These are phyloP conservation scores for Pholiota molesta DNA, from an alignment of 768 basidiomycete genomes.

Conservation along the genomic window DNA sequence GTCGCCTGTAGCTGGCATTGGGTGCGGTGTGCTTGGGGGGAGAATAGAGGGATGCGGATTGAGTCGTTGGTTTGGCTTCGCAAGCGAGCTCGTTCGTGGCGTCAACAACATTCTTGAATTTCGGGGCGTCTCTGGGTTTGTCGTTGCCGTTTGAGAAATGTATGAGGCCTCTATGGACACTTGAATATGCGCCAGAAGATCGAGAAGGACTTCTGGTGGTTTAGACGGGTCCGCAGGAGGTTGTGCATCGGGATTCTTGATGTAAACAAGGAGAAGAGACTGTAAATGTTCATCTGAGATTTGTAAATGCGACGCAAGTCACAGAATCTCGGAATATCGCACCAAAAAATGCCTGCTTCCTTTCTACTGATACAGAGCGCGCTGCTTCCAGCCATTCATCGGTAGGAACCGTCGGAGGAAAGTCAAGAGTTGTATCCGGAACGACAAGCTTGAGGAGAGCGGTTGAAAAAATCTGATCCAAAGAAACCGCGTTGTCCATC, in stretches of 20 bases:
- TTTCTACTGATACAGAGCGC: conserved; percentile 45
- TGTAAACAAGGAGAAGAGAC: conserved; percentile 50
- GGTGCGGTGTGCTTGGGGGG: conserved; percentile 84
- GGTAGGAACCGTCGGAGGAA: conserved; percentile 47
- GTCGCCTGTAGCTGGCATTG: conserved; percentile 73
- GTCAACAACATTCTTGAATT: conserved; percentile 47
- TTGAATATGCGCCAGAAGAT: conserved; percentile 71
- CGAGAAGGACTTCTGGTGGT: conserved; percentile 52
- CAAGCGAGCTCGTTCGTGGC: conserved; percentile 56
- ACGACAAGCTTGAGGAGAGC: conserved; percentile 63
- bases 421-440: conserved; percentile 64
- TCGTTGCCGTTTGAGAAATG: conserved; percentile 54
- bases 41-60: conserved; percentile 66
- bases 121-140: conserved; percentile 33
- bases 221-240: conserved; percentile 36
- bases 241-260: conserved; percentile 60
- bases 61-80: conserved; percentile 34
- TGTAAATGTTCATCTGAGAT: conserved; percentile 59
- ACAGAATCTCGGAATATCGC: conserved; percentile 26
- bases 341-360: conserved; percentile 80
- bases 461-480: conserved; percentile 67
- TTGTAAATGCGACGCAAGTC: conserved; percentile 25
- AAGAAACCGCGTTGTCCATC: conserved; percentile 27
- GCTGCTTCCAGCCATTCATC: conserved; percentile 62
- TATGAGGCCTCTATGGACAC: conserved; percentile 83